These are phyloP conservation scores for Aquanectria penicillioides DNA, from an alignment of 2,329 filamentous ascomycete genomes.

Conservation along the genomic window DNA sequence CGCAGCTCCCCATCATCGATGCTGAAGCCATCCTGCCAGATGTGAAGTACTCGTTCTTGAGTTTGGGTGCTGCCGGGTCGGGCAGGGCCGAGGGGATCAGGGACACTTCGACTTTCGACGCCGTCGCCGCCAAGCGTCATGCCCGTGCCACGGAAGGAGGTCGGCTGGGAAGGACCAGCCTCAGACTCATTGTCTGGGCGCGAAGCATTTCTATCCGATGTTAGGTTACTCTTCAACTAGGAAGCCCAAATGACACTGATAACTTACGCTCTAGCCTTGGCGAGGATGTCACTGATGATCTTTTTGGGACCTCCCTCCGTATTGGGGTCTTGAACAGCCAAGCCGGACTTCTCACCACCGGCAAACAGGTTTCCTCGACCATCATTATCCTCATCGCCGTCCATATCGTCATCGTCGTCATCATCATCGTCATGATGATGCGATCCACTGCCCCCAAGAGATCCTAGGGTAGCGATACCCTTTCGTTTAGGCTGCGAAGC, in stretches of 20 bases:
- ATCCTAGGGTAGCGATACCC: slow-evolving; percentile 70
- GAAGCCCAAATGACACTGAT: background rate
- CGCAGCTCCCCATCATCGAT: slow-evolving; percentile 83
- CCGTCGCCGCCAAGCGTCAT: slow-evolving; percentile 84
- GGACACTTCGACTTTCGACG: slow-evolving; percentile 73
- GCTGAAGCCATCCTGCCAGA: slow-evolving; percentile 88
- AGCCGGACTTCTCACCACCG: slow-evolving; percentile 84
- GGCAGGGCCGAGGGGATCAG: slow-evolving; percentile 61
- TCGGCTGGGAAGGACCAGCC: slow-evolving; percentile 59
- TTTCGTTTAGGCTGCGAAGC: slow-evolving; percentile 61
- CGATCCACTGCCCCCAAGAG: slow-evolving; percentile 58
- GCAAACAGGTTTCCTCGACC: slow-evolving; percentile 78
- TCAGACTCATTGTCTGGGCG: slow-evolving; percentile 62
- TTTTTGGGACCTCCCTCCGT: slow-evolving; percentile 61
- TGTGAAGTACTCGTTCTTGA: slow-evolving; percentile 76
- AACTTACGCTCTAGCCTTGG: slow-evolving; percentile 70
- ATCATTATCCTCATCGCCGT: slow-evolving; percentile 66
- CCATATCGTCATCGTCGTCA: slow-evolving; percentile 67
- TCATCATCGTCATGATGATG: slow-evolving; percentile 66
- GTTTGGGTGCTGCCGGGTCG: slow-evolving; percentile 51
- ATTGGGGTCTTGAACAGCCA: slow-evolving; percentile 72
- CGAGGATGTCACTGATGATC: slow-evolving; percentile 71
- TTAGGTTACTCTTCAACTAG: slow-evolving; percentile 21
- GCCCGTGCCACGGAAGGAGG: slow-evolving; percentile 75
- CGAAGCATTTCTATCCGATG: slow-evolving; percentile 64